phyloP scores from a whole-genome alignment of 139 green algal species.

The Eudorina sp. region DNA sequence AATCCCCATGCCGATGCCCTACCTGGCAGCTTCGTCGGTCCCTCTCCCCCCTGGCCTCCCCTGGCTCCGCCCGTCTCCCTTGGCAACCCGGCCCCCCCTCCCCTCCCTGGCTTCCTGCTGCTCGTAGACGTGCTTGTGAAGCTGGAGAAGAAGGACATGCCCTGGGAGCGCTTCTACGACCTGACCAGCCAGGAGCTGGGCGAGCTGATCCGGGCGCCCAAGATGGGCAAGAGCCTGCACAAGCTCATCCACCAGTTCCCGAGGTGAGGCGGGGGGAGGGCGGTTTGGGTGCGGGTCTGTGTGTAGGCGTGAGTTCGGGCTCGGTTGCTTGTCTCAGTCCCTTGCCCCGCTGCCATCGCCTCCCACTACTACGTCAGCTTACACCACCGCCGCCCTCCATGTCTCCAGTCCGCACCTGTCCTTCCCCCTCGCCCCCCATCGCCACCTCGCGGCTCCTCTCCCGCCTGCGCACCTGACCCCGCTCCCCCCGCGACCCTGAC shows the following conservation, averaged over 20 bases:
- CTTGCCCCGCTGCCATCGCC: too few species aligned
- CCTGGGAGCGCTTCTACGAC: conserved; percentile 98
- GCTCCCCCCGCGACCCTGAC: neutral
- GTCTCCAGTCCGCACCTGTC: too few species aligned
- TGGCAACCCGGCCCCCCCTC: neutral
- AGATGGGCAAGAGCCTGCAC: conserved; percentile 97
- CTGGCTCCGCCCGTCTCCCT: too few species aligned
- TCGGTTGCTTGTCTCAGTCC: too few species aligned
- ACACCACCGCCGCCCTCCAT: too few species aligned
- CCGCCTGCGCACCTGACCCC: neutral
- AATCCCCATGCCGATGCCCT: neutral
- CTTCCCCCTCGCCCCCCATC: neutral
- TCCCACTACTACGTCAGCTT: too few species aligned
- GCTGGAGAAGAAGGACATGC: conserved; percentile 95
- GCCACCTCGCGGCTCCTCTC: neutral
- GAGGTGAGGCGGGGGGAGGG: conserved; percentile 11
- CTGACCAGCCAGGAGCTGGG: conserved; percentile 91
- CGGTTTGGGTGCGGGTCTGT: neutral
- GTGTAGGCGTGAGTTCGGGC: too few species aligned
- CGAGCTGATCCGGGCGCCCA: conserved; percentile 95
- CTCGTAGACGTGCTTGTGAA: conserved; percentile 68
- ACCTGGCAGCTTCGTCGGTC: too few species aligned
- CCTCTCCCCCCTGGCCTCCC: too few species aligned
- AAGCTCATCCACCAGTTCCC: conserved; percentile 96
- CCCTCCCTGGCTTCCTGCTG: too few species aligned